Conservation (phyloP, 176 grass and related monocot species). For the Cenchrus fungigraminus region DNA sequence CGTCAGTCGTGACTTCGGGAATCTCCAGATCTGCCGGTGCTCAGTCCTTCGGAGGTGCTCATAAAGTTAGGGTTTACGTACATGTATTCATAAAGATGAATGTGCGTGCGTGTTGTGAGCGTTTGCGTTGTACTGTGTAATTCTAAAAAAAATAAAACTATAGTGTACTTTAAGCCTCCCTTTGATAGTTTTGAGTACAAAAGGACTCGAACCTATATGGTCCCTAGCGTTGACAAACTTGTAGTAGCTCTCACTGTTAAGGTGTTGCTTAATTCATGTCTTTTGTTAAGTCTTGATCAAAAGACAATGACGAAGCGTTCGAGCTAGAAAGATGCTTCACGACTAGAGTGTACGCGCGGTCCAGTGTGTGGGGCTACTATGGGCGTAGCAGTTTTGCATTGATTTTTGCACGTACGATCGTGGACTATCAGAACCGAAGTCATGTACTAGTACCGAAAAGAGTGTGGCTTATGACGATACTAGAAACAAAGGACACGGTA, state of each 20-base stretch:
- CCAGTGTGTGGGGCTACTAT: neutral
- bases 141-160: too few species aligned
- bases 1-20: too few species aligned
- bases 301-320: neutral
- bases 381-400: neutral
- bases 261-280: neutral
- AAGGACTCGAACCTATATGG: too few species aligned
- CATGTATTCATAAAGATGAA: too few species aligned
- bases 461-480: neutral
- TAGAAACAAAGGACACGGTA: neutral
- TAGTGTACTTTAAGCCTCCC: too few species aligned
- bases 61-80: too few species aligned
- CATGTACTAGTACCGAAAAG: neutral
- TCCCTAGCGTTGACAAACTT: neutral
- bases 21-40: too few species aligned
- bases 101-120: too few species aligned
- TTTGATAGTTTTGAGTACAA: neutral
- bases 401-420: constrained; percentile 11
- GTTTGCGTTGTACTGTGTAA: too few species aligned
- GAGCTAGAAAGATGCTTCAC: neutral
- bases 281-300: constrained; percentile 1
- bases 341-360: neutral
- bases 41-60: too few species aligned
- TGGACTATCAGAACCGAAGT: neutral
- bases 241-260: neutral